Conservation (phyloP, 2,329 filamentous ascomycete species). For the Moelleriella libera region DNA sequence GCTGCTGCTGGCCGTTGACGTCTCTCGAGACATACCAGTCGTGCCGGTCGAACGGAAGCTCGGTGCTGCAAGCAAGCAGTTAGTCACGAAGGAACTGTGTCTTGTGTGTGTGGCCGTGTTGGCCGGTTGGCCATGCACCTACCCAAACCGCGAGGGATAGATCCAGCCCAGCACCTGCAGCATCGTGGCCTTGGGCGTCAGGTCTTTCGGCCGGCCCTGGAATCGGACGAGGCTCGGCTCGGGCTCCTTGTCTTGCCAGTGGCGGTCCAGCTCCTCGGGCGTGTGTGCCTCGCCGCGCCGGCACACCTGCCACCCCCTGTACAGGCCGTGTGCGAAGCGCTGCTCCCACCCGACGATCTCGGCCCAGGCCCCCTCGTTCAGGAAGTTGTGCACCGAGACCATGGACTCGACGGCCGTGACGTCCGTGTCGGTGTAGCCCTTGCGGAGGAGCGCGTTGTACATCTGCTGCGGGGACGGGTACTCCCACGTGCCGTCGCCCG, state of each 20-base stretch:
- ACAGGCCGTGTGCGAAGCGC: conserved; percentile 63
- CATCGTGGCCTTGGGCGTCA: conserved; percentile 84
- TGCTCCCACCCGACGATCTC: conserved; percentile 93
- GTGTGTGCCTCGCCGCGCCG: conserved; percentile 56
- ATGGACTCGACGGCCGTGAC: conserved; percentile 88
- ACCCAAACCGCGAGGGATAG: conserved; percentile 70
- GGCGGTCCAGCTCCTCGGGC: conserved; percentile 27
- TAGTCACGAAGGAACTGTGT: not conserved
- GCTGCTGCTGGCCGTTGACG: conserved; percentile 50
- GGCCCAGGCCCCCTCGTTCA: conserved; percentile 94
- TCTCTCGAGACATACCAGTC: conserved; percentile 87
- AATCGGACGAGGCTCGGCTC: conserved; percentile 72
- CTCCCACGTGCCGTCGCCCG: conserved; percentile 75
- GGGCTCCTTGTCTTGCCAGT: conserved; percentile 36
- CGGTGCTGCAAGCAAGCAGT: conserved; percentile 35
- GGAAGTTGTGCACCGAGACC: conserved; percentile 95
- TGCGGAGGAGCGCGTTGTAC: conserved; percentile 95
- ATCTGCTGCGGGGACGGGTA: conserved; percentile 98
- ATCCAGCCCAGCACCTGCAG: conserved; percentile 65
- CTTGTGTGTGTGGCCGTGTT: not conserved
- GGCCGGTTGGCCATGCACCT: conserved; percentile 15
- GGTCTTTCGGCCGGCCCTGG: conserved; percentile 74
- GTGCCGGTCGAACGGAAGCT: conserved; percentile 88
- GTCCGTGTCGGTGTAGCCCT: conserved; percentile 90
- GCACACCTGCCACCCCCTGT: conserved; percentile 59